Evolutionary conservation across 257 asterid species (phyloP), one percentile per base, ranked within the genome.

Genomic region (Jaltomata sinuosa): DNA sequence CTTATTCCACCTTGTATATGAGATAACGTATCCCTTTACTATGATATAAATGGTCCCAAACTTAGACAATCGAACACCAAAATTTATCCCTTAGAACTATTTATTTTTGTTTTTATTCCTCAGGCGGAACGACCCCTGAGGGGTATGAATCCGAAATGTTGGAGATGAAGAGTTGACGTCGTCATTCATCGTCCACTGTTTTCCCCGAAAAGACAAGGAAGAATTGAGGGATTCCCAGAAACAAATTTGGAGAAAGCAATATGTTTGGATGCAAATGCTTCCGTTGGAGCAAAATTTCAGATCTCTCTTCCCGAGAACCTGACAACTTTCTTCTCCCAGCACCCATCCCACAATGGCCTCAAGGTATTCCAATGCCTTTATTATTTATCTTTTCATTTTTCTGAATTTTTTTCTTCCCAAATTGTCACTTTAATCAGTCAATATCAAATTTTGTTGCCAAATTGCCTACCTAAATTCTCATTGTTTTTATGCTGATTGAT

Each of bases 311-410:
- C 69, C 87, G 90, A 81, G 91, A 84, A 32, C 89, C 91, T 36
- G 92, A 92, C 22, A 57, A 82, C 14, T 92, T 89, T 91, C 84
- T 89, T 29, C 93, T 94, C 11, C 98, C 99, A 83, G 92, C 91
- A 29, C 93, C 98, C 52, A 86, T 96, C 82, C 98, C 99, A 1
- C 90, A 85, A 84, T 96, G 99, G 98, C 97, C 97, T 62, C 89
- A 86, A 87, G 97, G 98, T 92, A 84, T 47, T 61, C 42, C 7
- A 49, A 15, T 15, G 11, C 11, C 5, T 18, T 32, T 34, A 38
- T 2, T 83, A 34, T 8, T 57, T 57, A 57, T 52, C 32, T 50
- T 57, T 82, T 86, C 15, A n/a, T n/a, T n/a, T n/a, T n/a, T 21
- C 11, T 1, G 42, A 65, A 15, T 16, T 64, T 14, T 64, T 40